Evolutionary conservation across 768 basidiomycete species (phyloP), one percentile per base, ranked within the genome.

Genomic region (Mycena leptocephala): DNA sequence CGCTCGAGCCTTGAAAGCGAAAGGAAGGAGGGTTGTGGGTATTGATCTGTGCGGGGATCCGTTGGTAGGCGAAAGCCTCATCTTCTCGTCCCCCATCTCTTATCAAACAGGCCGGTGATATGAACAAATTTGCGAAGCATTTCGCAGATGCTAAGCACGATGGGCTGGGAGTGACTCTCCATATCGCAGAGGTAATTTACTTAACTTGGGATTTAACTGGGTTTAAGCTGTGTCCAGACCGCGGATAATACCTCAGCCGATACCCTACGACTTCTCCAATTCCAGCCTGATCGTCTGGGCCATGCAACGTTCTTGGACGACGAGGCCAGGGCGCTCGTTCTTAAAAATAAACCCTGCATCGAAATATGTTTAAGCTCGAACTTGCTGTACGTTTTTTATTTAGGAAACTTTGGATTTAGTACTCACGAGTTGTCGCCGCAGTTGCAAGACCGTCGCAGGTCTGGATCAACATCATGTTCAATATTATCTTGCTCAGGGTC

Each of bases 291-390:
- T 65, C 87, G 96, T 53, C 86, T 97, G 0, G 94, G 96, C 0
- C 95, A 97, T 76, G 96, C 95, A 3, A 96, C 96, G 1, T 96
- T 94, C 83, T 87, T 97, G n/a, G 86, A 92, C 72, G 89, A 90
- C 2, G 90, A 91, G 58, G 90, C 92, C 0, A 89, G 90, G 74
- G 83, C 85, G 2, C 81, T 92, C 48, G 94, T 95, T 11, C 84
- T 90, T 67, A 75, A 85, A 39, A 83, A 86, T 30, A 88, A 91
- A 43, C 90, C 90, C 53, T 92, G 92, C 80, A 90, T 96, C 56
- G 96, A 97, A 84, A 93, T 97, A 58, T 97, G 95, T 81, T 87
- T 96, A 39, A 93, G 89, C 26, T 96, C 95, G 0, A 96, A 96
- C 83, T 80, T 96, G 14, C 76, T 95, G 92, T 94, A 81, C 67